Evolutionary conservation across 805 yeast genomes (phyloP), one percentile per base, ranked within the genome.

Genomic region (Lachancea nothofagi): DNA sequence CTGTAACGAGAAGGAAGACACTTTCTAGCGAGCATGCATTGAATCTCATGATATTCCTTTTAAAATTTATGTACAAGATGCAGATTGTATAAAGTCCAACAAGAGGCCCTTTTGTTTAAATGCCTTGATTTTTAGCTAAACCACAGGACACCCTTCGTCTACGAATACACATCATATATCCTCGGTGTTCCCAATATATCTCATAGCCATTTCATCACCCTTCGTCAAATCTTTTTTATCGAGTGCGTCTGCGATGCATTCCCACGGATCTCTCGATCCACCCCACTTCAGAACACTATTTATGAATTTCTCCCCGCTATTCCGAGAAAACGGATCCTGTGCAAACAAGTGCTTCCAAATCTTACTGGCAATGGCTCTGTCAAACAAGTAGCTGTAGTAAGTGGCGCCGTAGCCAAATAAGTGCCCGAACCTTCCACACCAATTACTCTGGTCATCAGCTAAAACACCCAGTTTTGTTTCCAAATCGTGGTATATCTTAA

Each of bases 381-480:
- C 98, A 41, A 93, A 73, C 37, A 93, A 62, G 57, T 93, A 93
- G 22, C 96, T 83, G 64, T 93, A 93, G 57, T 93, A 93, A 1
- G 89, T 84, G 0, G 97, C 85, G 1, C 97, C 97, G 55, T 93
- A 93, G 0, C 96, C 87, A 50, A 83, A 84, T 29, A 93, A 65
- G 56, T 93, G 98, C 1, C 96, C 95, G 62, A 93, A 89, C 55
- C 81, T 86, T 1, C 95, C 97, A 42, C 86, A 94, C 96, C 97
- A 89, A 19, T 80, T 80, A 1, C 95, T 80, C 47, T 74, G 66
- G 14, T 69, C 62, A 49, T 85, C 90, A 2, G 82, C 76, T 53
- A 84, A 78, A 2, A 87, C 75, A 29, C 74, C 66, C 39, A 80
- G 55, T 19, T 74, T 61, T 3, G 60, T 51, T 55, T 86, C 96